These are phyloP conservation scores for Xylaria polymorpha DNA, from an alignment of 2,329 filamentous ascomycete species.

Conservation along the genomic window DNA sequence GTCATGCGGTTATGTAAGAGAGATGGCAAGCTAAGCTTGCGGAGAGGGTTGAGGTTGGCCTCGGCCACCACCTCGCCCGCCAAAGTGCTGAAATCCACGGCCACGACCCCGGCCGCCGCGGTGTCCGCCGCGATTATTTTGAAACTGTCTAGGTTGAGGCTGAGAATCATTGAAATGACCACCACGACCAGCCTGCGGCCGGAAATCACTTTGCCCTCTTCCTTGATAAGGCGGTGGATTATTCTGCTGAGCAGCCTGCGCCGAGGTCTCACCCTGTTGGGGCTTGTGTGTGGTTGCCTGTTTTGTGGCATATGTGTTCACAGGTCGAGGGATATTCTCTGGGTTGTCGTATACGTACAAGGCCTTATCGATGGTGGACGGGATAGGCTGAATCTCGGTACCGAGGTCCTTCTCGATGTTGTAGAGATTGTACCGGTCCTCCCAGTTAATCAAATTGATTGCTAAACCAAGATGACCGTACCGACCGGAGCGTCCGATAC, in stretches of 20 bases:
- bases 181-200: constrained; percentile 42
- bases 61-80: constrained; percentile 50
- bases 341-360: constrained; percentile 98
- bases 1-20: constrained; percentile 19
- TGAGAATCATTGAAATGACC: constrained; percentile 51
- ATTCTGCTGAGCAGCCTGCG: constrained; percentile 44
- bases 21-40: constrained; percentile 42
- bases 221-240: constrained; percentile 44
- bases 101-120: constrained; percentile 49
- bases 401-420: constrained; percentile 98
- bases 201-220: constrained; percentile 48
- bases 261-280: constrained; percentile 44
- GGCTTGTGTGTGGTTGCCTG: constrained; percentile 39
- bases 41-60: constrained; percentile 48
- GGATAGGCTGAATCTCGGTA: constrained; percentile 98
- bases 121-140: constrained; percentile 46
- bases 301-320: constrained; percentile 60
- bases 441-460: constrained; percentile 99
- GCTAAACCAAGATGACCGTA: constrained; percentile 97
- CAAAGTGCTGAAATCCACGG: constrained; percentile 52
- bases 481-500: constrained; percentile 95
- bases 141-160: constrained; percentile 50
- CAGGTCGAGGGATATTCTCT: constrained; percentile 90
- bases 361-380: constrained; percentile 93
- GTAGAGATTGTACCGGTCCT: constrained; percentile 98